Conservation (phyloP, 176 grass and related monocot genomes). For the bread wheat (Triticum aestivum) region IWGSC_CS_RefSeq_v2.1 NC_057807.1:444794036-444794535, state of each 20-base stretch:
- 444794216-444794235: conserved; percentile 69
- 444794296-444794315: conserved; percentile 60
- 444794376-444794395: conserved; percentile 49
- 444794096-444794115: background rate
- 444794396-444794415: conserved; percentile 96
- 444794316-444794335: conserved; percentile 41
- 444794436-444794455: conserved; percentile 27
- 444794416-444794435: conserved; percentile 34
- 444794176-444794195: background rate
- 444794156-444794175: background rate
- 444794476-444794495: background rate
- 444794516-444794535: conserved; percentile 97
- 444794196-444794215: background rate
- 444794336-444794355: background rate
- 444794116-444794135: background rate
- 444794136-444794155: background rate
- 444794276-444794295: conserved; percentile 48
- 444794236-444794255: conserved; percentile 74
- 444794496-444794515: conserved; percentile 55
- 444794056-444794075: conserved; percentile 15
- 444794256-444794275: conserved; percentile 53
- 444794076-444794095: background rate
- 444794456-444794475: conserved; percentile 38
- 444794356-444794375: background rate
- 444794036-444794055: conserved; percentile 70